These are phyloP conservation scores for Dothideomycetidae sp. DNA, from an alignment of 2,329 filamentous ascomycete genomes.

Conservation along the genomic window DNA sequence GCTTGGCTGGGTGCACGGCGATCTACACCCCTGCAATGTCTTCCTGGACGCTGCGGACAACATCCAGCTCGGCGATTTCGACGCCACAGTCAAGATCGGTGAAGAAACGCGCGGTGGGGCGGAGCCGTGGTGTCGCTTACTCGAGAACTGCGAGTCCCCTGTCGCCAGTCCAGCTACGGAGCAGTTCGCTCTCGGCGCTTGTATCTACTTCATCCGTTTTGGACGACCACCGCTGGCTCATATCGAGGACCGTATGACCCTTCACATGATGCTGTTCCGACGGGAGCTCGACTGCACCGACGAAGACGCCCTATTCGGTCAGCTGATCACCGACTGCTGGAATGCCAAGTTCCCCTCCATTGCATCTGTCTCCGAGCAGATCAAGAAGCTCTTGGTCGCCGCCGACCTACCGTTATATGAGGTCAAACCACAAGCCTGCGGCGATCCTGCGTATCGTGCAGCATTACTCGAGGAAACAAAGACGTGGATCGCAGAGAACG, in stretches of 20 bases:
- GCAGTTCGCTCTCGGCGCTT: not conserved
- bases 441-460: too few relatives aligned
- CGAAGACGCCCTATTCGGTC: not conserved
- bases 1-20: not conserved
- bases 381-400: too few relatives aligned
- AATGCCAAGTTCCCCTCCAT: not conserved
- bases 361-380: too few relatives aligned
- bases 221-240: not conserved
- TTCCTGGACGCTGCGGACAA: not conserved
- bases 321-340: not conserved
- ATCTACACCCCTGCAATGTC: not conserved
- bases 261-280: not conserved
- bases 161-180: too few relatives aligned
- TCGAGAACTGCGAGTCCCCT: too few relatives aligned
- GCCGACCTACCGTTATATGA: too few relatives aligned
- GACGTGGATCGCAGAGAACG: too few relatives aligned
- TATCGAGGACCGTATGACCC: not conserved
- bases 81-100: not conserved
- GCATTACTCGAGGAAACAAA: too few relatives aligned
- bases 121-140: too few relatives aligned
- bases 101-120: not conserved
- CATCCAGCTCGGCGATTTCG: not conserved
- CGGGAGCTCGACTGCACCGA: not conserved
- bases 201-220: not conserved
- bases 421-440: too few relatives aligned